Percentiles rank a stretch among this genome's conserved stretches.
Conservation (phyloP, 1,284 basidiomycete species). For the Ustilago xerochloae region DNA sequence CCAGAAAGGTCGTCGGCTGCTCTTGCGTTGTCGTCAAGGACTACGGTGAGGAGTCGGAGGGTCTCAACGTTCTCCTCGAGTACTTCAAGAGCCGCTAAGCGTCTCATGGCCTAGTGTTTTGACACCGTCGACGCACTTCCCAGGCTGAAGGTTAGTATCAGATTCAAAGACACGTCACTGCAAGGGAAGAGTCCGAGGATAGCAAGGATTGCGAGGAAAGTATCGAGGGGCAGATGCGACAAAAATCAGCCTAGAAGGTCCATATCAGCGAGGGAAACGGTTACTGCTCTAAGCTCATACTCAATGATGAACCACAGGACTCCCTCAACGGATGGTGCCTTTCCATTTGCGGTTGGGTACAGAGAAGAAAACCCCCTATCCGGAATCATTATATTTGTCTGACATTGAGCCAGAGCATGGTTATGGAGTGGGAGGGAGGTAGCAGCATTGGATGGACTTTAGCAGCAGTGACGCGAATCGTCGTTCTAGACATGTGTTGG, state of each 20-base stretch:
- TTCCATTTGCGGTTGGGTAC: slow-evolving; percentile 34
- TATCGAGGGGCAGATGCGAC: too few species aligned
- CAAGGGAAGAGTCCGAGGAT: neutral
- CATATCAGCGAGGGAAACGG: too few species aligned
- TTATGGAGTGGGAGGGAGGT: neutral
- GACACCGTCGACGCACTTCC: slow-evolving; percentile 1
- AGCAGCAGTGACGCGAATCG: neutral
- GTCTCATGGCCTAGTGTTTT: neutral
- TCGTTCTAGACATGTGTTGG: neutral
- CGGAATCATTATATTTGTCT: slow-evolving; percentile 62
- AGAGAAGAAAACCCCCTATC: slow-evolving; percentile 57
- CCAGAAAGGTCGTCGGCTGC: slow-evolving; percentile 81
- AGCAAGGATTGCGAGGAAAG: too few species aligned
- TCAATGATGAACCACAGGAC: slow-evolving; percentile 60
- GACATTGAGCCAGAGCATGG: slow-evolving; percentile 46
- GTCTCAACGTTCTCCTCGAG: slow-evolving; percentile 94
- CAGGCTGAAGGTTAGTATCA: slow-evolving; percentile 50
- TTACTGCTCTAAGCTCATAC: slow-evolving; percentile 36
- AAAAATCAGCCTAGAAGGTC: too few species aligned
- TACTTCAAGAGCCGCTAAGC: slow-evolving; percentile 87
- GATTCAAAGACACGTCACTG: neutral
- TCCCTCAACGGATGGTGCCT: slow-evolving; percentile 60
- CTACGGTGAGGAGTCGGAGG: slow-evolving; percentile 94
- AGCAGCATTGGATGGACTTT: neutral
- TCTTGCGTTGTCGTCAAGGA: slow-evolving; percentile 97